Evolutionary conservation across 2,329 filamentous ascomycete species (phyloP), one percentile per base, ranked within the genome.

Genomic region (Phoma sp.): DNA sequence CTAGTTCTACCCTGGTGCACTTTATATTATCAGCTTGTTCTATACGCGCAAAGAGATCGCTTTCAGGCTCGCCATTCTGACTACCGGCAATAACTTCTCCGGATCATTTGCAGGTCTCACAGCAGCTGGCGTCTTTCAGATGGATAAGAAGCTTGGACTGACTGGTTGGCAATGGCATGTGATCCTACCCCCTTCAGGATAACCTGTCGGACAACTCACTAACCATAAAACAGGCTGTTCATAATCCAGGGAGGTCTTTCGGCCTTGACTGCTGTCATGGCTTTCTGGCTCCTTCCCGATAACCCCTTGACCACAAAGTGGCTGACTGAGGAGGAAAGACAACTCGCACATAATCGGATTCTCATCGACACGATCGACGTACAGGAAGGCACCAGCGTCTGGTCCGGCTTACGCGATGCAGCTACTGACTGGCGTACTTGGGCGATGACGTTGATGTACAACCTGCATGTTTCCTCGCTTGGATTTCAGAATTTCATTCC

Each of bases 1-100:
- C 18, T 18, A 18, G 1, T 87, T 86, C 66, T 78, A 87, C 40
- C 85, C 86, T 0, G 86, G 86, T 7, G 82, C 83, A 0, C 75
- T 87, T 7, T 78, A 87, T 46, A 81, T 86, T 36, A 76, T 88
- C 29, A 84, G 82, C 0, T 82, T 86, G 55, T 88, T 85, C 80
- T 88, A 88, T 66, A 88, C 85, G 1, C 79, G 84, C 42, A 80
- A 81, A 40, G 71, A 75, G 50, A 61, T 74, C 35, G 69, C 69
- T 3, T 62, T 66, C 1, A 41, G 59, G 1, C 46, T 64, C 5
- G 44, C 39, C 7, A 58, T 58, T 18, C 39, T 64, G 25, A 43
- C 43, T 27, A 38, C 48, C 2, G 41, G 61, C 48, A 33, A 61
- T 25, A 60, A 60, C n/a, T 58, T 61, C 41, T 57, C 54, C 1